Base-by-base conservation (phyloP, 768 basidiomycete genomes). In the Termitomyces heimii region DNA sequence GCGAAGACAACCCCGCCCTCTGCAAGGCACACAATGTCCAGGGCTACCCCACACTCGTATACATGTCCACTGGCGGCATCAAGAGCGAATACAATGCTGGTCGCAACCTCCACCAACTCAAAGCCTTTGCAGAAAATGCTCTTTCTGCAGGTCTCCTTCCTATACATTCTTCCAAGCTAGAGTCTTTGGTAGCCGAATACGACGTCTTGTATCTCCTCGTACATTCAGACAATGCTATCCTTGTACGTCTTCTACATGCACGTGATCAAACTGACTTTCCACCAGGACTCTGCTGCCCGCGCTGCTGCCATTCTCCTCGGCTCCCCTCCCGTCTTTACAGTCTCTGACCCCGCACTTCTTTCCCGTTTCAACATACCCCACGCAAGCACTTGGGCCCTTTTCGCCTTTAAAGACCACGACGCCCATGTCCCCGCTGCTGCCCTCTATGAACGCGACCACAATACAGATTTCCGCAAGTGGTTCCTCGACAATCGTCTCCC, bases 21-120 rank as follows among this genome's bases (percentile, higher is more conserved):
- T 99, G 96, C 71, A 74, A 77, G 45, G 64, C 71, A 13, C 77
- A 93, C 55, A 80, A 77, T 3, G 79, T 99, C 18, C 67, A 78
- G 29, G 94, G 92, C 1, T 99, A 91, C 70, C 96, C 96, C 0
- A 91, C 88, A 49, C 73, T 98, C 42, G 71, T 83, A 43, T 88
- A 88, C 76, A 90, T 82, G 28, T 78, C 79, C 13, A 67, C 69
- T 4, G 78, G 81, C 8, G 85, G 78, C 2, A 71, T 75, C 2
- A 82, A 76, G 67, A 82, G 83, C 1, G 94, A 96, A 58, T 96
- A 96, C 64, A 79, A 72, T 1, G 88, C 89, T 26, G 82, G 83
- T 1, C 71, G 96, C 43, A 86, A 82, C 53, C 68, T 96, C 1
- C 83, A 86, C 3, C 81, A 85, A 43, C 73, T 99, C 63, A 77